Percentiles rank a stretch among this genome's conserved stretches.
Evolutionary conservation across 306 rosid genomes (phyloP).

Genomic region (Castanea crenata): DNA sequence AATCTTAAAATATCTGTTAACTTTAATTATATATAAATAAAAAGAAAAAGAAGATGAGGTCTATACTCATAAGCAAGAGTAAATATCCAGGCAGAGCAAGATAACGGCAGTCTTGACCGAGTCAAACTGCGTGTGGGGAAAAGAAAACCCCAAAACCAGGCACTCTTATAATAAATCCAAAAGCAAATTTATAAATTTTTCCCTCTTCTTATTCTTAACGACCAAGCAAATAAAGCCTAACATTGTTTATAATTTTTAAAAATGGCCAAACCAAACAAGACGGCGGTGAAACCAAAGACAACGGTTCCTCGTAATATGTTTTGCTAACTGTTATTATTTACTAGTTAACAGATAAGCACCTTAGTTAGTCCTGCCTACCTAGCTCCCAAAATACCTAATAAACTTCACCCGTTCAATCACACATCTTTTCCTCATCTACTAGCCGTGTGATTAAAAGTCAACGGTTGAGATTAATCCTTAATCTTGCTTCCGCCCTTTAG

Average conservation of each 20-base stretch:
- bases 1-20: too few species aligned
- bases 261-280: neutral
- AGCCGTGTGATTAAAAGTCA: neutral
- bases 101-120: constrained; percentile 12
- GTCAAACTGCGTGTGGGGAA: constrained; percentile 22
- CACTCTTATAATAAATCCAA: too few species aligned
- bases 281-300: neutral
- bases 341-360: neutral
- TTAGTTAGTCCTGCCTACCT: neutral
- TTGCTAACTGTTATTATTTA: neutral
- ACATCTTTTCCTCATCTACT: neutral
- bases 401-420: neutral
- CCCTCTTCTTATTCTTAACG: neutral
- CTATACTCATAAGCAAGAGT: too few species aligned
- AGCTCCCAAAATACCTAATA: neutral
- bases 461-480: neutral
- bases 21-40: too few species aligned
- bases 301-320: constrained; percentile 2
- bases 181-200: neutral
- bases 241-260: neutral
- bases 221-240: neutral
- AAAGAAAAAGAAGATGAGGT: too few species aligned
- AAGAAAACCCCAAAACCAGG: neutral
- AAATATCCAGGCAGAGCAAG: neutral
- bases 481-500: too few species aligned